phyloP scores from a whole-genome alignment of 1,284 basidiomycete species.

The Peniophora sp. region DNA sequence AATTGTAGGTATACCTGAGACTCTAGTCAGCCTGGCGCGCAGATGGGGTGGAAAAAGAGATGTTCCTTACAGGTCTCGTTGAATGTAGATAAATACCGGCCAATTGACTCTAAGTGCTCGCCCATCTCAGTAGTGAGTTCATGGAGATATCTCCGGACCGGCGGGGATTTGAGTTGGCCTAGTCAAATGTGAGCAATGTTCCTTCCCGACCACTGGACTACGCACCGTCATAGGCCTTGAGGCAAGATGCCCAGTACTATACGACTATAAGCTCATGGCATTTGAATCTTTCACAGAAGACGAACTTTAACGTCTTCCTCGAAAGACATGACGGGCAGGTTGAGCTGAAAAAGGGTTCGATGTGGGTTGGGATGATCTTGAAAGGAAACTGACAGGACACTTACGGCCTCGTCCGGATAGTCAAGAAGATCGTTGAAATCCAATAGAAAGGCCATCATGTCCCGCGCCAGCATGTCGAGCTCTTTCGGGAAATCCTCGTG shows the following conservation, averaged over 20 bases:
- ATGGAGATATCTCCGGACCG: slow-evolving; percentile 66
- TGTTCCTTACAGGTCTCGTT: slow-evolving; percentile 54
- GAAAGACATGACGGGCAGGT: slow-evolving; percentile 46
- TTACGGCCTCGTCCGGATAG: slow-evolving; percentile 65
- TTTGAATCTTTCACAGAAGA: background rate
- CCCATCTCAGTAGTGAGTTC: slow-evolving; percentile 63
- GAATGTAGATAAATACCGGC: slow-evolving; percentile 55
- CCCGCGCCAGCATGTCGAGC: slow-evolving; percentile 47
- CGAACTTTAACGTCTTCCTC: slow-evolving; percentile 7
- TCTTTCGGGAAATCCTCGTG: slow-evolving; percentile 60
- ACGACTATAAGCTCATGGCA: slow-evolving; percentile 3
- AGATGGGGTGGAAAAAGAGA: background rate
- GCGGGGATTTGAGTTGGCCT: slow-evolving; percentile 64
- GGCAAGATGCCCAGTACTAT: slow-evolving; percentile 65
- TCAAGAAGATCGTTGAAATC: slow-evolving; percentile 70
- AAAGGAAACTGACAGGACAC: slow-evolving; percentile 48
- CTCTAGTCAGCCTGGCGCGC: slow-evolving; percentile 4
- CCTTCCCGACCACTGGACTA: background rate
- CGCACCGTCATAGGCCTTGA: slow-evolving; percentile 52
- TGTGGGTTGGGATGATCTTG: too few species aligned
- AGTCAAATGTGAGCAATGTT: background rate
- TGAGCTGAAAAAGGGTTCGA: too few species aligned
- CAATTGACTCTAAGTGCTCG: slow-evolving; percentile 61
- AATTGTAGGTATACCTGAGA: slow-evolving; percentile 61
- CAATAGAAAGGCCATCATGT: slow-evolving; percentile 55